phyloP scores from a whole-genome alignment of 352 stramenopile genomes.

The Pythium aphanidermatum region DNA sequence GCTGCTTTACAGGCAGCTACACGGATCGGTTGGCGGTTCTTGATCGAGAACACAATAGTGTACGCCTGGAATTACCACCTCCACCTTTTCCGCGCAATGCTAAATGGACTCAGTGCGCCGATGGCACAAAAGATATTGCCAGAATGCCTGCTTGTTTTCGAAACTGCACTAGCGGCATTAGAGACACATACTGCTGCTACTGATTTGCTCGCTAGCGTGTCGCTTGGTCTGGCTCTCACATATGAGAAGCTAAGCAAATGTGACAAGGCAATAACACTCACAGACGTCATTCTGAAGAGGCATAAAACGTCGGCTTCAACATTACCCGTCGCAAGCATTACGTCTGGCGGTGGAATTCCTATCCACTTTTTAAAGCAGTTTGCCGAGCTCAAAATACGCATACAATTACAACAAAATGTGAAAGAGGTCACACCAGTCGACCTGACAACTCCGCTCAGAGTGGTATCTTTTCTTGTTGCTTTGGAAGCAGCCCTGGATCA shows the following conservation, averaged over 20 bases:
- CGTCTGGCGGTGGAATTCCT: conserved; percentile 6
- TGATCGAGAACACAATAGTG: conserved; percentile 78
- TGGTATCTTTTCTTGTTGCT: conserved; percentile 45
- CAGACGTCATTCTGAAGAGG: conserved; percentile 54
- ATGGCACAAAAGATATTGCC: conserved; percentile 31
- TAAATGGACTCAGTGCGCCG: not conserved
- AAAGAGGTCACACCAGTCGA: conserved; percentile 58
- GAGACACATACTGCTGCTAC: conserved; percentile 16
- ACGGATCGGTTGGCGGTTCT: conserved; percentile 45
- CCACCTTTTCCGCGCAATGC: conserved; percentile 62
- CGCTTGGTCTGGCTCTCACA: conserved; percentile 39
- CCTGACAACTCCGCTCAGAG: conserved; percentile 28
- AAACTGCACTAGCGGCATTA: conserved; percentile 42
- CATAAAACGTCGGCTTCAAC: conserved; percentile 13
- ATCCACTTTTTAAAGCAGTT: conserved; percentile 51
- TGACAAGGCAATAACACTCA: conserved; percentile 43
- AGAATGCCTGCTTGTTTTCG: conserved; percentile 58
- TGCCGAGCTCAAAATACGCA: conserved; percentile 52
- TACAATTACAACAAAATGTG: conserved; percentile 59
- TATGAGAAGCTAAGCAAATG: conserved; percentile 41
- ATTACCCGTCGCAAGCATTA: not conserved
- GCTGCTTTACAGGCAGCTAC: conserved; percentile 27
- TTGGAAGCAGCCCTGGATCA: conserved; percentile 29
- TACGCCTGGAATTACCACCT: conserved; percentile 93
- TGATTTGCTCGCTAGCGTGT: conserved; percentile 43